Evolutionary conservation across 768 basidiomycete genomes (phyloP), one percentile per base, ranked within the genome.

Genomic region (Chalciporus chontae): DNA sequence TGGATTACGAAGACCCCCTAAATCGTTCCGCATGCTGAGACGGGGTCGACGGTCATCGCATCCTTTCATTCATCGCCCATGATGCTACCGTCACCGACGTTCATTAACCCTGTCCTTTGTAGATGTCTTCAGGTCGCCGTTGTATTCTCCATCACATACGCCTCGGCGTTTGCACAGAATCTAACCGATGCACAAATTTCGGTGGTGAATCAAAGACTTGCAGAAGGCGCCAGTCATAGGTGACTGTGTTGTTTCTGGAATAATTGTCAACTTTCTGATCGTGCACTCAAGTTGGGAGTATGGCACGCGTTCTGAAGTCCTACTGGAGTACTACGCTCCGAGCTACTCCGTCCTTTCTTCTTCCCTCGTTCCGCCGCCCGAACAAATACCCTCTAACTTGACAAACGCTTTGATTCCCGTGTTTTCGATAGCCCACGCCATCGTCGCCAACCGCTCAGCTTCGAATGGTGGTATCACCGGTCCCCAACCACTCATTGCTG

Each of bases 401-500:
- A 63, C 65, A 3, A 55, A 66, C 10, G 66, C 69, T 2, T 68
- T 89, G 38, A 63, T 65, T 9, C 78, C 83, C 2, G 79, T 89
- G 26, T 77, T 85, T 51, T 55, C 72, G 26, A 84, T 88, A 27
- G 76, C 81, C 0, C 65, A 66, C 1, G 57, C 65, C 21, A 70
- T 80, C 18, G 78, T 89, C n/a, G 54, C 66, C 3, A 71, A 73
- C 47, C 78, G 80, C 29, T 59, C 75, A 10, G 37, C 46, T 6
- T 69, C 75, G 6, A 80, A 74, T 57, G 71, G 66, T 26, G 68
- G 73, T 26, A 57, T 70, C 13, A 63, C 67, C 3, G 79, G 77
- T 14, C 79, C 84, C 2, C 80, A 81, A 56, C 78, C 85, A 0
- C 70, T 92, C 15, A 57, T 68, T 3, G 75, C 78, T 38, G 80